A percentile compares a stretch with the other conserved stretches of the same genome.
phyloP scores from a whole-genome alignment of 2,329 filamentous ascomycete species.

The Metarhizium anisopliae region DNA sequence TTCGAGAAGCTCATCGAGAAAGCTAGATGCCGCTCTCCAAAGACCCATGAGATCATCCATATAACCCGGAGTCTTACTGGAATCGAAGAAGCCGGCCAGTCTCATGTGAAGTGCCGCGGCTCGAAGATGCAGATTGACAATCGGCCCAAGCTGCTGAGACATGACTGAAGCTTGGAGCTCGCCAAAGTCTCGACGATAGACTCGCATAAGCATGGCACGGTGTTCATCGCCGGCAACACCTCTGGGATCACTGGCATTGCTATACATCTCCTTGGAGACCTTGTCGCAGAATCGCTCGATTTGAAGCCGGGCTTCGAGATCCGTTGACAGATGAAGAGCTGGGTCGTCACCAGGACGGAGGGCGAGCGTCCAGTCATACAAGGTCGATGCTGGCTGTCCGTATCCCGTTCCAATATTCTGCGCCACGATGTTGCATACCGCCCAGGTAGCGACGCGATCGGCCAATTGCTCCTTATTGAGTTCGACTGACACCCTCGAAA shows the following conservation, averaged over 20 bases:
- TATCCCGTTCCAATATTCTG: slow-evolving; percentile 78
- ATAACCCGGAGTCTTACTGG: slow-evolving; percentile 61
- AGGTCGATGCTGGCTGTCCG: slow-evolving; percentile 69
- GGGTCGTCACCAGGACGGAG: slow-evolving; percentile 50
- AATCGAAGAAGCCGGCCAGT: slow-evolving; percentile 73
- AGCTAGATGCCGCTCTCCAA: slow-evolving; percentile 62
- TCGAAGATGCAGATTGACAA: slow-evolving; percentile 58
- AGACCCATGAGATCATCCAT: slow-evolving; percentile 66
- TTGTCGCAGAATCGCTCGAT: slow-evolving; percentile 71
- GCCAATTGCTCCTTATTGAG: slow-evolving; percentile 71
- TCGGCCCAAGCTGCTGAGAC: slow-evolving; percentile 47
- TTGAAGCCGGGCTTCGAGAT: slow-evolving; percentile 59
- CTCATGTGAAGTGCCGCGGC: slow-evolving; percentile 69
- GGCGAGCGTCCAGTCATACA: slow-evolving; percentile 67
- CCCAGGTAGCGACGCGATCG: slow-evolving; percentile 74
- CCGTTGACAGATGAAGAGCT: slow-evolving; percentile 48
- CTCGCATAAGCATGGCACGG: slow-evolving; percentile 55
- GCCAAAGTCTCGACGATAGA: slow-evolving; percentile 55
- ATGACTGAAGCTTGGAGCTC: slow-evolving; percentile 54
- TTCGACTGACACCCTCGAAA: slow-evolving; percentile 65
- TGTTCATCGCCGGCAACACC: slow-evolving; percentile 61
- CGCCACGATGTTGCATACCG: slow-evolving; percentile 75
- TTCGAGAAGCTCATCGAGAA: slow-evolving; percentile 56
- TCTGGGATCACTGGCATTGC: slow-evolving; percentile 63
- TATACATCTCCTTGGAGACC: slow-evolving; percentile 71